These are phyloP conservation scores for Knoxia roxburghii DNA, from an alignment of 257 asterid species.

Conservation along the genomic window DNA sequence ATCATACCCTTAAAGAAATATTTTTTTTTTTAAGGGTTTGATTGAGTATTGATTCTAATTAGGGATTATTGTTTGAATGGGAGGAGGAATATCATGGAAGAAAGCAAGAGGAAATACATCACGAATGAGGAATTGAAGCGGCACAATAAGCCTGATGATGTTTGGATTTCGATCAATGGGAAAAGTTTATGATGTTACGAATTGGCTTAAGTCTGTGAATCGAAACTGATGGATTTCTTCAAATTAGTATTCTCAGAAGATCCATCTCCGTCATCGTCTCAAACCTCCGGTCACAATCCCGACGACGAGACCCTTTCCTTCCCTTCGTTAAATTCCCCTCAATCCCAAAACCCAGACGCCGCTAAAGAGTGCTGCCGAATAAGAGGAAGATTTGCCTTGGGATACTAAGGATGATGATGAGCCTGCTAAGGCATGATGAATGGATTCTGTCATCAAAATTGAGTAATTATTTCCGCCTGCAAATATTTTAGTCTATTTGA, in stretches of 20 bases:
- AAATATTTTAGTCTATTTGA: too few relatives aligned
- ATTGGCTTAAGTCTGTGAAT: conserved; percentile 37
- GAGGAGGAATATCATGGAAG: not conserved
- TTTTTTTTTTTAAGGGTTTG: conserved; percentile 1
- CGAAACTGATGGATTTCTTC: conserved; percentile 93
- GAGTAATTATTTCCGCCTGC: not conserved
- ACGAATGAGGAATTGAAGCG: conserved; percentile 30
- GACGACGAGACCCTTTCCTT: conserved; percentile 28
- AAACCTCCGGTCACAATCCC: conserved; percentile 25
- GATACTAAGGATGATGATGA: conserved; percentile 62
- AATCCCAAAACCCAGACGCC: conserved; percentile 26
- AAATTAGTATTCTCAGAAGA: conserved; percentile 64
- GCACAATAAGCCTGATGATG: conserved; percentile 32
- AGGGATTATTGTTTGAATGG: too few relatives aligned
- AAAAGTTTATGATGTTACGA: conserved; percentile 37
- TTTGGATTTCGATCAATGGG: conserved; percentile 43
- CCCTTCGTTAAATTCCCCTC: conserved; percentile 25
- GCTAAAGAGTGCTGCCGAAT: conserved; percentile 40
- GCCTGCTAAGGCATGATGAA: conserved; percentile 36
- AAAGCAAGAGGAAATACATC: conserved; percentile 14
- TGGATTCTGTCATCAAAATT: not conserved
- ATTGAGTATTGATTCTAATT: not conserved
- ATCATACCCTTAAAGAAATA: not conserved
- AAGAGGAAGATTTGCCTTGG: conserved; percentile 74
- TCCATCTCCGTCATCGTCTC: conserved; percentile 30